phyloP scores from a whole-genome alignment of 1,284 basidiomycete genomes.

The Clitocybe nebularis region DNA sequence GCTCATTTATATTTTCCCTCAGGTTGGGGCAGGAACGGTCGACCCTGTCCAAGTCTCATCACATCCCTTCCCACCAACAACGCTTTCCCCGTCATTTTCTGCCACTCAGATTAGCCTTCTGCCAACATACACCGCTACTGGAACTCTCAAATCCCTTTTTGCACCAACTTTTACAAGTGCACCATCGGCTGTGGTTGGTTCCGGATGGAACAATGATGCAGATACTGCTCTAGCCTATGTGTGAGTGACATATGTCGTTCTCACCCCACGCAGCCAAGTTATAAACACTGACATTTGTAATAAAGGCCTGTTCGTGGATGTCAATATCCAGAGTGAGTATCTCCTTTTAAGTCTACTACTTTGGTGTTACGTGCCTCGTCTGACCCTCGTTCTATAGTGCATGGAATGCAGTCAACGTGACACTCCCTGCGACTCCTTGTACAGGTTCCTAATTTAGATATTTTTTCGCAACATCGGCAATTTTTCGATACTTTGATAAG shows the following conservation, averaged over 20 bases:
- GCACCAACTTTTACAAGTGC: conserved; percentile 51
- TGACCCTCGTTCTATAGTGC: conserved; percentile 22
- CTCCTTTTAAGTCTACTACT: conserved; percentile 9
- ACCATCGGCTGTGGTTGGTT: conserved; percentile 47
- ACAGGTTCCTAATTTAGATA: conserved; percentile 10
- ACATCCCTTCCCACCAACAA: conserved; percentile 38
- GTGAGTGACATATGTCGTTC: conserved; percentile 22
- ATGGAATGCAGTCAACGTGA: conserved; percentile 34
- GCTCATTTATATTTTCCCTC: conserved; percentile 1
- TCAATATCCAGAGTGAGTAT: conserved; percentile 40
- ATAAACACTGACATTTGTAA: conserved; percentile 7
- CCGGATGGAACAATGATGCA: conserved; percentile 63
- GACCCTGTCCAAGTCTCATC: conserved; percentile 29
- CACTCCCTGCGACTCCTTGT: conserved; percentile 31
- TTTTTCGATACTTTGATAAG: neutral
- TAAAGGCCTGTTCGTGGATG: conserved; percentile 37
- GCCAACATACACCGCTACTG: conserved; percentile 68
- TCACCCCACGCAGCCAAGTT: neutral
- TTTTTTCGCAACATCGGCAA: neutral
- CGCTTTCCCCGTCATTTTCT: conserved; percentile 39
- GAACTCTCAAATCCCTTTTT: conserved; percentile 47
- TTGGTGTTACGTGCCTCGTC: conserved; percentile 3
- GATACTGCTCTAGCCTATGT: conserved; percentile 45
- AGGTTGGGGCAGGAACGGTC: conserved; percentile 35
- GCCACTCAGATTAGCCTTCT: conserved; percentile 38